Base-by-base conservation (phyloP, 2,329 filamentous ascomycete genomes). In the Metarhizium anisopliae region DNA sequence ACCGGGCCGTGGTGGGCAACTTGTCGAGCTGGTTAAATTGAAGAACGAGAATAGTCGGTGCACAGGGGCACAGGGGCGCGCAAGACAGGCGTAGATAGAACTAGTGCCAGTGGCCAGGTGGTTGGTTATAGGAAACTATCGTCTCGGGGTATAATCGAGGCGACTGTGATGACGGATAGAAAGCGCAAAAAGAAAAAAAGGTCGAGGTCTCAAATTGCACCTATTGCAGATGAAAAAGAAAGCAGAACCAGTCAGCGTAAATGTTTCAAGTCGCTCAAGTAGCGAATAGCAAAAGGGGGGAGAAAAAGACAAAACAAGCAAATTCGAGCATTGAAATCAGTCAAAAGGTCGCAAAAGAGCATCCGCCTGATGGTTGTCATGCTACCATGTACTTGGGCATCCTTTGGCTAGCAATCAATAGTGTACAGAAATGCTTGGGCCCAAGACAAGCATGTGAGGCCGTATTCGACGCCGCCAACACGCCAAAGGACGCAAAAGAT, bases 1-100 rank as follows among this genome's bases (percentile, higher is more conserved):
- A 55, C 66, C 60, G 63, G 64, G 68, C 69, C 71, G 70, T 73
- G 66, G 59, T 71, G 70, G 69, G 69, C 69, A 67, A 66, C 59
- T 55, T 59, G 53, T 45, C 7, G n/a, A 45, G 55, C 58, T 56
- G n/a, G 52, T 30, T 43, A 30, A 29, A 42, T 18, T n/a, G 14
- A 16, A 49, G 14, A 4, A 11, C 25, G 4, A 35, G 45, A 30
- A 6, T 29, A 4, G 8, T 29, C 11, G 45, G 45, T 49, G 45
- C 45, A 30, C 20, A 49, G 25, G 45, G 45, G 25, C 25, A 49
- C 20, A 49, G 25, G 45, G 45, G 13, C 25, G 30, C 10, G 18
- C 10, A 49, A 30, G 14, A 49, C 13, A 7, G 32, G 13, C 20
- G n/a, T 20, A 25, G 14, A 20, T 20, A 45, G n/a, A 20, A 20